phyloP scores from a whole-genome alignment of 2,329 filamentous ascomycete genomes.

The Neoscytalidium dimidiatum region DNA sequence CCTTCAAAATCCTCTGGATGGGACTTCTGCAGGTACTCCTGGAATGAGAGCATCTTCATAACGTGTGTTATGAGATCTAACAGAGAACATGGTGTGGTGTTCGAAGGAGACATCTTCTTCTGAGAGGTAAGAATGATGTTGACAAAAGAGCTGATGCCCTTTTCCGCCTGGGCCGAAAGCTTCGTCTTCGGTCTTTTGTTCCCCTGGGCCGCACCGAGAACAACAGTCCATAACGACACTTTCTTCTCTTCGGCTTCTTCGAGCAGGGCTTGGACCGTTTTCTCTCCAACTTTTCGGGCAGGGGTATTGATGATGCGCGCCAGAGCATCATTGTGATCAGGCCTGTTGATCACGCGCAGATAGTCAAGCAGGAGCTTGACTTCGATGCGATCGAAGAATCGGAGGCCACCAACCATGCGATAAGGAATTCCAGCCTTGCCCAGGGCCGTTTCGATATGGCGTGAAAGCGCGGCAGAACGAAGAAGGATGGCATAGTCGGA shows the following conservation, averaged over 20 bases:
- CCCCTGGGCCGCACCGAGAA: conserved; percentile 61
- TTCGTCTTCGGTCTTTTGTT: conserved; percentile 54
- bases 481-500: conserved; percentile 85
- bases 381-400: conserved; percentile 90
- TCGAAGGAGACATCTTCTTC: conserved; percentile 53
- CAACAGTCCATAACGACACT: conserved; percentile 73
- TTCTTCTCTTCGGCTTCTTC: conserved; percentile 73
- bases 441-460: conserved; percentile 81
- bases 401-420: conserved; percentile 85
- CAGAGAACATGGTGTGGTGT: conserved; percentile 40
- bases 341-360: conserved; percentile 79
- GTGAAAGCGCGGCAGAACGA: conserved; percentile 79
- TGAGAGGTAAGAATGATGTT: conserved; percentile 60
- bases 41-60: conserved; percentile 67
- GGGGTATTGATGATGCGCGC: conserved; percentile 84
- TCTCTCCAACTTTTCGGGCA: conserved; percentile 76
- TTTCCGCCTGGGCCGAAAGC: conserved; percentile 56
- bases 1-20: conserved; percentile 75
- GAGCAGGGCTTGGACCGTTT: conserved; percentile 71
- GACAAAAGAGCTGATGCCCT: conserved; percentile 60
- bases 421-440: conserved; percentile 83
- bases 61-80: conserved; percentile 58
- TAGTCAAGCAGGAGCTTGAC: conserved; percentile 89
- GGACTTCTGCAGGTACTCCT: conserved; percentile 70
- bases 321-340: conserved; percentile 83